These are phyloP conservation scores for Fusarium clavum DNA, from an alignment of 2,329 filamentous ascomycete species.

Conservation along the genomic window DNA sequence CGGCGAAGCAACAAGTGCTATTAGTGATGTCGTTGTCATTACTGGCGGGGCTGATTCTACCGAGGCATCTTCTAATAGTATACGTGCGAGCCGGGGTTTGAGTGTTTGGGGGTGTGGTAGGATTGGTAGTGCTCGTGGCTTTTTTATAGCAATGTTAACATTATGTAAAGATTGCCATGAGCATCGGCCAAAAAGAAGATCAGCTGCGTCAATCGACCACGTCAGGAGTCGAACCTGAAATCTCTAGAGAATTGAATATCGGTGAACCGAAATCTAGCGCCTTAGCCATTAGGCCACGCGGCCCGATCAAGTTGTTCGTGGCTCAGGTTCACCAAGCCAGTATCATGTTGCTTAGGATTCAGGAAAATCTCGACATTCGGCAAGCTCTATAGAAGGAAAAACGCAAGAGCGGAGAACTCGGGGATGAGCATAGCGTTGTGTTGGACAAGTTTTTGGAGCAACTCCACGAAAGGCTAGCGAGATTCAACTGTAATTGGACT, in stretches of 20 bases:
- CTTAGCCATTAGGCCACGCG: not conserved
- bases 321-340: not conserved
- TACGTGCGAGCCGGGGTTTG: not conserved
- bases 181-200: not conserved
- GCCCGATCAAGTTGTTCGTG: not conserved
- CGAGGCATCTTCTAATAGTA: not conserved
- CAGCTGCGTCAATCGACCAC: not conserved
- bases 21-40: not conserved
- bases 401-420: not conserved
- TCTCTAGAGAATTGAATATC: not conserved
- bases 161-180: not conserved
- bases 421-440: not conserved
- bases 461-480: not conserved
- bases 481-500: no score
- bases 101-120: not conserved
- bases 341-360: rapidly evolving
- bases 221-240: not conserved
- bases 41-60: not conserved
- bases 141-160: not conserved
- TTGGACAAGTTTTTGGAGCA: not conserved
- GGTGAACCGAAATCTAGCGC: not conserved
- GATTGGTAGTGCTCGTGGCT: not conserved
- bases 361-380: not conserved
- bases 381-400: not conserved
- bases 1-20: not conserved